Evolutionary conservation across 2,329 filamentous ascomycete species (phyloP), one percentile per base, ranked within the genome.

Genomic region (Penicillium sp.): DNA sequence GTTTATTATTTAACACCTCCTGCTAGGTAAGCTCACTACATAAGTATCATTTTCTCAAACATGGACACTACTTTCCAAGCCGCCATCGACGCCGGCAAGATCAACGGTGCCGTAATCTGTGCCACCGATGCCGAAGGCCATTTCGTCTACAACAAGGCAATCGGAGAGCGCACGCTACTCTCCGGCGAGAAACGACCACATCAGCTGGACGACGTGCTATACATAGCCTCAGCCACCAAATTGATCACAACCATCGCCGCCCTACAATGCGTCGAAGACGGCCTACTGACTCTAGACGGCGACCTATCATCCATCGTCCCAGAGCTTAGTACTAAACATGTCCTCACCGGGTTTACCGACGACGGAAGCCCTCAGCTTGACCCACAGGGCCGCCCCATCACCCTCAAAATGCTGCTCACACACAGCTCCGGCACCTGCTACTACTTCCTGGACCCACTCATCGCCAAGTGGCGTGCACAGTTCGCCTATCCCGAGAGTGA

Each of bases 261-360:
- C 1, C 63, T 86, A n/a, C 80, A 84, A 55, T 77, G 80, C 43
- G 80, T 85, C 2, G 82, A 85, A 35, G 73, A 78, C 7, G 81
- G 80, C 0, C 66, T 79, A 0, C 62, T 84, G 0, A 65, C 64
- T 1, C 70, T 85, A 0, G 74, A 78, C 9, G 76, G 75, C 3
- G 78, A 83, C 50, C 61, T 84, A 0, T 71, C 74, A 0, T 36
- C 61, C 0, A 46, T 82, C 3, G 69, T 79, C 2, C 83, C 82
- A 0, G 80, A 82, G 31, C 72, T 86, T 0, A 73, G 73, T 0
- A 66, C 67, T 1, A 77, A 81, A 54, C 69, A 78, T 10, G 73
- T 86, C 25, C 60, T 86, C 4, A 76, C 71, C 0, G 78, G 77
- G 2, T 82, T 80, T 56, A 68, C 74, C 11, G 73, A 76, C 0